A percentile compares a stretch with the other conserved stretches of the same genome.
Conservation (phyloP, 305 asterid genomes). For the Rubia peregrina region DNA sequence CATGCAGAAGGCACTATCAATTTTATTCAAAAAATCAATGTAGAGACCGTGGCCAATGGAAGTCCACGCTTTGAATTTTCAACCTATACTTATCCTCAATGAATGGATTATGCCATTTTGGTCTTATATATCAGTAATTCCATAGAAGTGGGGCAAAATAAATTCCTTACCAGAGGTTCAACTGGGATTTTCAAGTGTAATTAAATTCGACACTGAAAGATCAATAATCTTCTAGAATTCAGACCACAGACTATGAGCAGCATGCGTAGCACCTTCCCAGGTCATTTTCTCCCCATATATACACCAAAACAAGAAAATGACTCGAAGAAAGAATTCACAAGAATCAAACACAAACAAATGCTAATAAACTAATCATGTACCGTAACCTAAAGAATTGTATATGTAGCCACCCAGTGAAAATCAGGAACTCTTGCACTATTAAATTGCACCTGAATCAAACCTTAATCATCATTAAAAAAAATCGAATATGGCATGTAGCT, state of each 20-base stretch:
- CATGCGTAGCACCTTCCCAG: constrained; percentile 1
- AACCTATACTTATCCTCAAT: not conserved
- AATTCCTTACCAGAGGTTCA: not conserved
- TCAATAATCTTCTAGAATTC: not conserved
- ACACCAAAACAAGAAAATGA: not conserved
- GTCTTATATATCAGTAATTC: constrained; percentile 5
- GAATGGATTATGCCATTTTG: not conserved
- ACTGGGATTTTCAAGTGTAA: not conserved
- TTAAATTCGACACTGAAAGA: not conserved
- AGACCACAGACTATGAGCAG: not conserved
- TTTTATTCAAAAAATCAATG: not conserved
- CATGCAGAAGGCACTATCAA: not conserved
- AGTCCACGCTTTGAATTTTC: not conserved
- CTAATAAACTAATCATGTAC: not conserved
- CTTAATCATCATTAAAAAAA: not conserved
- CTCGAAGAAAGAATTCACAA: not conserved
- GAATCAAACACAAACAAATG: not conserved
- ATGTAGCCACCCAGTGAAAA: not conserved
- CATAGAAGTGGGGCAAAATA: not conserved
- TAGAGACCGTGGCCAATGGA: not conserved
- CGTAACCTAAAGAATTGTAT: not conserved
- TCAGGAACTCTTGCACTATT: not conserved
- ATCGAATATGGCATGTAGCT: too few species aligned
- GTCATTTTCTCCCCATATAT: not conserved
- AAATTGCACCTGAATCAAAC: not conserved